Base-by-base conservation (phyloP, 805 yeast species). In the Deakozyma indianensis region DNA sequence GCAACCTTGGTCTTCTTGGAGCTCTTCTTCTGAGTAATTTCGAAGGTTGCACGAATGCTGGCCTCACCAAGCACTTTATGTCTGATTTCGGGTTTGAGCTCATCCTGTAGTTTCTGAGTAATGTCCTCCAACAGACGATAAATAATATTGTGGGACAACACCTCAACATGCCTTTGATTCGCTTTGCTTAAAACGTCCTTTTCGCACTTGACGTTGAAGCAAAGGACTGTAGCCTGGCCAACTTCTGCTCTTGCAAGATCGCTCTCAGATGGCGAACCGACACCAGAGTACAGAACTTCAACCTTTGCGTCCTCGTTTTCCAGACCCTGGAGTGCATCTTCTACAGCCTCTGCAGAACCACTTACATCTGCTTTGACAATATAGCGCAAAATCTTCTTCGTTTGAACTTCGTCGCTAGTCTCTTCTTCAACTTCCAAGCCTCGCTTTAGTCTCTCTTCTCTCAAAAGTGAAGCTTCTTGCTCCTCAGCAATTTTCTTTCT, bases 271-370 rank as follows among this genome's bases (percentile, higher is more conserved):
- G 84, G 81, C 0, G 76, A 59, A 3, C 97, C 97, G 4, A 88
- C 95, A 22, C 80, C 87, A 29, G 79, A 73, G 41, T 74, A 74
- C 2, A 92, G 62, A 1, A 90, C 77, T n/a, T 69, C 62, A 3
- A 87, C 75, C 48, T 69, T 67, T 4, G 90, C 90, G 56, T 84
- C 94, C 1, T 82, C 83, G 59, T 90, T 88, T 4, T 96, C 96
- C n/a, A 92, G 64, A 11, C 79, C 78, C 48, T 71, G 70, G 42
- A 92, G 76, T 53, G 90, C 78, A 59, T 88, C 96, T 32, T 68
- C 72, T 27, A 92, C 83, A 1, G 98, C 98, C 59, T 92, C 98
- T 0, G 84, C 83, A 0, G 97, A 88, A 0, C 98, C 98, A 53
- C 80, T 79, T 1, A 90, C 96, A 63, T 92, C 98, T 0, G 95